Base-by-base conservation (phyloP, 148 eudicot species). In the Rhododendron mucronatum region DNA sequence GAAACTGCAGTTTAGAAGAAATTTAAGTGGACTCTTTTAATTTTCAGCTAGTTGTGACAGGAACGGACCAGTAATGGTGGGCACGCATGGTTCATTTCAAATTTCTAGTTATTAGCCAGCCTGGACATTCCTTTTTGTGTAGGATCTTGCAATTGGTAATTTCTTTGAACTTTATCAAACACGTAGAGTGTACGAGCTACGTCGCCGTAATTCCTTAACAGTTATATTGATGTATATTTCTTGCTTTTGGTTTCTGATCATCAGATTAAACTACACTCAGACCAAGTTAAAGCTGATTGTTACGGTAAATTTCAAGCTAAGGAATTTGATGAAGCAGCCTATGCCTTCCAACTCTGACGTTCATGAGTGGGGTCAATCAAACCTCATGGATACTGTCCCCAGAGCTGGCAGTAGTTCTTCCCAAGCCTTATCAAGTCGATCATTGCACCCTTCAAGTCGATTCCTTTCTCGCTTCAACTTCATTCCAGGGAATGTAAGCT, bases 381-480 rank as follows among this genome's bases (percentile, higher is more conserved):
- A 90, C 86, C 80, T 88, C 83, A 80, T 82, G 76, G 89, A 88
- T 55, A 87, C 67, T 41, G 79, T 61, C 23, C 87, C 89, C 55
- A 88, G 92, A 86, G 90, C 84, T 69, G 87, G 84, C 85, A 90
- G 89, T 90, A 89, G 91, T 79, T 90, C 93, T 86, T 93, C 93
- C 85, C 92, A 89, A 86, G 88, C 91, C 82, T 89, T 92, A 63
- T 92, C 94, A 44, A 87, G 91, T 39, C 88, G 86, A 57, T 90
- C 95, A 77, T 61, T 87, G 80, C 93, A 93, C 79, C 89, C 89
- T 73, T 90, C 96, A 5, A 81, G 89, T 87, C 92, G 93, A 50
- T 96, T 95, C 78, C 90, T 94, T 84, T 95, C 99, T 87, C 96
- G 95, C 77, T 93, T 92, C 88, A 95, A 92, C 86, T 92, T 94